Evolutionary conservation across 2,329 filamentous ascomycete genomes (phyloP).

Genomic region (Bimuria novae-zelandiae): DNA sequence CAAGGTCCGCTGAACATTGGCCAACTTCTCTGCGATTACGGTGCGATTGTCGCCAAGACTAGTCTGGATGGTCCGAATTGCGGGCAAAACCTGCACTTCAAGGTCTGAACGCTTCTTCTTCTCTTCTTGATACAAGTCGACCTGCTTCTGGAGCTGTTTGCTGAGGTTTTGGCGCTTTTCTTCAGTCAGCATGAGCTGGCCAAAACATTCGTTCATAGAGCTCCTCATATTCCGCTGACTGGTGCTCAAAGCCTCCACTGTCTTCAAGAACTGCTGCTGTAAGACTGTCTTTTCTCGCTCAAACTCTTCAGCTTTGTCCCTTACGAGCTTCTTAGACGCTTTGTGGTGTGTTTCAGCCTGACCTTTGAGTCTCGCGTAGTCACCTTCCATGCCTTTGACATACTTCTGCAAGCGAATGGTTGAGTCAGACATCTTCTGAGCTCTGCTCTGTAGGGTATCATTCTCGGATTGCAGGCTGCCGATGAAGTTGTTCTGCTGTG

Average conservation of each 20-base stretch:
- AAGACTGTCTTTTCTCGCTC: slow-evolving; percentile 27
- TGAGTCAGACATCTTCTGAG: slow-evolving; percentile 18
- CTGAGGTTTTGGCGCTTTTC: slow-evolving; percentile 17
- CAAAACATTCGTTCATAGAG: slow-evolving; percentile 23
- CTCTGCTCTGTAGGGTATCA: neutral
- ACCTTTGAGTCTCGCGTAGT: slow-evolving; percentile 30
- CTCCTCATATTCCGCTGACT: slow-evolving; percentile 19
- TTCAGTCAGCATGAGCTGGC: slow-evolving; percentile 16
- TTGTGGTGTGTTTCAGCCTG: slow-evolving; percentile 14
- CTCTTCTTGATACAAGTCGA: slow-evolving; percentile 23
- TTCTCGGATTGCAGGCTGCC: slow-evolving; percentile 15
- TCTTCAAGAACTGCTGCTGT: slow-evolving; percentile 14
- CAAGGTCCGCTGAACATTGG: slow-evolving; percentile 16
- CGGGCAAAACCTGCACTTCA: slow-evolving; percentile 25
- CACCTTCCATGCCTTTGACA: slow-evolving; percentile 32
- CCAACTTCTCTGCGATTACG: slow-evolving; percentile 21
- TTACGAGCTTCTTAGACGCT: slow-evolving; percentile 16
- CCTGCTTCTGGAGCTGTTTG: slow-evolving; percentile 17
- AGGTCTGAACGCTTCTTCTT: slow-evolving; percentile 24
- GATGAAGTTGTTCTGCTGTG: slow-evolving; percentile 13
- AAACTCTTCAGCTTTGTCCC: slow-evolving; percentile 24
- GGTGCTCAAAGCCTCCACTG: slow-evolving; percentile 16
- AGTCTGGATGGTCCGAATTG: slow-evolving; percentile 20
- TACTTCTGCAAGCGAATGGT: slow-evolving; percentile 30
- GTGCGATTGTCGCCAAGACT: slow-evolving; percentile 17